These are phyloP conservation scores for Phylloporus arenicola DNA, from an alignment of 768 basidiomycete species.

Conservation along the genomic window DNA sequence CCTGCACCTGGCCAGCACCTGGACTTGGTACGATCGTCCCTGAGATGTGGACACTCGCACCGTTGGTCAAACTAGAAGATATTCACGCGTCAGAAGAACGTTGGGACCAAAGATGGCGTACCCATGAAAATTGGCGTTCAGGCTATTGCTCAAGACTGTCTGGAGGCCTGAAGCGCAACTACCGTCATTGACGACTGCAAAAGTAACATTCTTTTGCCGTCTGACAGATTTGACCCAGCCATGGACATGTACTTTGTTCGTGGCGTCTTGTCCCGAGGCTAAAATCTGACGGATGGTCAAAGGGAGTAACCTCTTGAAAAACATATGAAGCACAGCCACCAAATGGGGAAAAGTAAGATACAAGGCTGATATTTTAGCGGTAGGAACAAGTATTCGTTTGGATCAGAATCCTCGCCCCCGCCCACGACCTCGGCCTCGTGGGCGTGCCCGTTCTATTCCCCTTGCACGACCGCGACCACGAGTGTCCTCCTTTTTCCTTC, in stretches of 20 bases:
- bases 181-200: constrained; percentile 79
- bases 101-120: background rate
- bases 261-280: constrained; percentile 10
- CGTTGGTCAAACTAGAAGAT: constrained; percentile 43
- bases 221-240: constrained; percentile 88
- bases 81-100: constrained; percentile 4
- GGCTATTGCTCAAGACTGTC: constrained; percentile 53
- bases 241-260: constrained; percentile 41
- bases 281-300: constrained; percentile 36
- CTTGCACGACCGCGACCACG: constrained; percentile 60
- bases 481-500: constrained; percentile 79
- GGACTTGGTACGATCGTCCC: constrained; percentile 44
- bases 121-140: constrained; percentile 16
- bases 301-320: constrained; percentile 28
- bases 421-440: constrained; percentile 52
- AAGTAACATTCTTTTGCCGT: constrained; percentile 83
- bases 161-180: constrained; percentile 68
- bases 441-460: constrained; percentile 45
- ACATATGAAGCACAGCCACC: constrained; percentile 29
- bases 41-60: constrained; percentile 46
- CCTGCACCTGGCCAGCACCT: constrained; percentile 47
- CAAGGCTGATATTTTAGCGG: constrained; percentile 23
- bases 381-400: constrained; percentile 1
- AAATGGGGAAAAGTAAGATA: constrained; percentile 4
- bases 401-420: constrained; percentile 39